These are phyloP conservation scores for Kurtzmaniella quercitrusa DNA, from an alignment of 1,139 yeast species.

Conservation along the genomic window DNA sequence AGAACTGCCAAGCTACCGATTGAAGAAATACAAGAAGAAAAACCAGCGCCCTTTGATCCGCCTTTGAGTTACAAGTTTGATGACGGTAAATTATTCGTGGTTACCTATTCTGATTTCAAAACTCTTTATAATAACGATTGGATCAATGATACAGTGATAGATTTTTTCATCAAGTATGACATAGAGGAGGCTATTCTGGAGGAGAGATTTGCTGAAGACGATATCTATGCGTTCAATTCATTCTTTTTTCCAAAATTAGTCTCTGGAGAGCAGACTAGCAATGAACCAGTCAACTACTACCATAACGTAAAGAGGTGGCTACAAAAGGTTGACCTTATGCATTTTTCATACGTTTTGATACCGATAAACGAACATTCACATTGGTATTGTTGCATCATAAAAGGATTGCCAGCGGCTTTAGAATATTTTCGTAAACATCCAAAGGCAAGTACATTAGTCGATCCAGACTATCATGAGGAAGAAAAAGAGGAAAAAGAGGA, in stretches of 20 bases:
- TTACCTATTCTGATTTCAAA: slow-evolving; percentile 59
- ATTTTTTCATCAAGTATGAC: slow-evolving; percentile 62
- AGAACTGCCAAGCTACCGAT: background rate
- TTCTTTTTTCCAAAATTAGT: slow-evolving; percentile 74
- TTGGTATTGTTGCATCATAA: slow-evolving; percentile 82
- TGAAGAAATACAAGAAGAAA: slow-evolving; percentile 9
- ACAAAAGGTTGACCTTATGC: slow-evolving; percentile 59
- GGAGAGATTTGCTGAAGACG: slow-evolving; percentile 17
- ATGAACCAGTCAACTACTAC: slow-evolving; percentile 39
- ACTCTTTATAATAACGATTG: slow-evolving; percentile 68
- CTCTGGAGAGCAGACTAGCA: slow-evolving; percentile 15
- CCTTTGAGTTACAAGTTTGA: slow-evolving; percentile 46
- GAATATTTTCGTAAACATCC: slow-evolving; percentile 18
- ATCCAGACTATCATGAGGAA: background rate
- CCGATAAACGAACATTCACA: slow-evolving; percentile 83
- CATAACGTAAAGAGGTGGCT: slow-evolving; percentile 79
- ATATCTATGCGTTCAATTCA: slow-evolving; percentile 69
- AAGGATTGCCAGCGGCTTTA: slow-evolving; percentile 32
- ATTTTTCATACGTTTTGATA: slow-evolving; percentile 59
- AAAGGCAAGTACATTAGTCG: background rate
- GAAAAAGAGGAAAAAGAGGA: background rate
- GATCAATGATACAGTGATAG: slow-evolving; percentile 73
- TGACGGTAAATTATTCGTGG: slow-evolving; percentile 45
- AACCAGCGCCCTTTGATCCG: slow-evolving; percentile 43
- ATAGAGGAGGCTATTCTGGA: slow-evolving; percentile 36